Base-by-base conservation (phyloP, 257 asterid species). In the Apocynum venetum region DNA sequence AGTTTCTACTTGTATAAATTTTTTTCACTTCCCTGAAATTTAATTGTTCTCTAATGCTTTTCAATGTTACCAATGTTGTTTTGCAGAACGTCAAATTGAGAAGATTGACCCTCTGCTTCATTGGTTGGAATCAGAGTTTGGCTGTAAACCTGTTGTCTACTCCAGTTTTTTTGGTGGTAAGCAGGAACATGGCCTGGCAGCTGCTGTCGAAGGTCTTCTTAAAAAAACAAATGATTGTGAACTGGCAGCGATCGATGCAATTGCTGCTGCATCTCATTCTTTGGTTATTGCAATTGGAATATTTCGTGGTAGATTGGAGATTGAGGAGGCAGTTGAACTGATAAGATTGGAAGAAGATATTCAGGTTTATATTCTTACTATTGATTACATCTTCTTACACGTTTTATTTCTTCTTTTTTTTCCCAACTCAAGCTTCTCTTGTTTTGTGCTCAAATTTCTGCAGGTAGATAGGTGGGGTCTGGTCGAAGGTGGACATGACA, bases 401-500 rank as follows among this genome's bases (percentile, higher is more conserved):
- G 38, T 59, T 49, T 69, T 43, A 13, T 63, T 41, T 7, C n/a
- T 15, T n/a, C 0, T 51, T 59, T 17, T 47, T 20, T 20, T 35
- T 52, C 31, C 46, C 20, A 46, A 36, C 81, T 64, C 55, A 60
- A 51, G 51, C 63, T 67, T 61, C 43, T 61, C 4, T 73, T 49
- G 40, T 53, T 72, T 12, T 19, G 31, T 40, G 2, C 68, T 13
- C 12, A 35, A 59, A 31, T 17, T 13, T 66, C 36, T 57, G 55
- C 79, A 87, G 90, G 86, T 87, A 19, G 95, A 87, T 82, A 84
- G 86, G 15, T 93, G 96, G 94, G 97, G 98, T 84, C 89, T 96
- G 83, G 97, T 93, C 69, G 98, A 96, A 90, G 99, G 99, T 70
- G 99, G 99, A n/a, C 98, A 96, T 75, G 99, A 93, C 79, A 65